phyloP scores from a whole-genome alignment of 805 yeast species.

The Nakazawaea ambrosiae region DNA sequence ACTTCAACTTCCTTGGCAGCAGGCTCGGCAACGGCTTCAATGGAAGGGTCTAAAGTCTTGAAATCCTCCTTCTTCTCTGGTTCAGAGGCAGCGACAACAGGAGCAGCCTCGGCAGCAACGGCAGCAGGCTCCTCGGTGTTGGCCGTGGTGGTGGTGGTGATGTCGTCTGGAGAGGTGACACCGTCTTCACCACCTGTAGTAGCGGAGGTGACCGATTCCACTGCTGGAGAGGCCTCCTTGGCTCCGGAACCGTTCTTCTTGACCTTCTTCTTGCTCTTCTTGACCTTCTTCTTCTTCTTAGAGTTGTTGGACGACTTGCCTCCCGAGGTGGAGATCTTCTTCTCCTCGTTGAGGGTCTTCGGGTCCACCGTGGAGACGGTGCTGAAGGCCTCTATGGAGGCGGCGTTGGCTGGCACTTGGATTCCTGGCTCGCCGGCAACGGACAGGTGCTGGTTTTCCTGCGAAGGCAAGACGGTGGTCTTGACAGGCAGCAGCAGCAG shows the following conservation, averaged over 20 bases:
- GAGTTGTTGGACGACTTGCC: conserved; percentile 10
- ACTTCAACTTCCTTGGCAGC: conserved; percentile 11
- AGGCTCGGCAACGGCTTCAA: conserved; percentile 7
- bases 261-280: conserved; percentile 23
- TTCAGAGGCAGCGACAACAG: conserved; percentile 4
- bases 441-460: conserved; percentile 34
- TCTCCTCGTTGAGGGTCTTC: conserved; percentile 36
- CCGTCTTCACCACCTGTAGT: neutral
- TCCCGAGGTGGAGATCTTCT: conserved; percentile 7
- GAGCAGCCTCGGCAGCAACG: conserved; percentile 14
- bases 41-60: conserved; percentile 15
- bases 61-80: conserved; percentile 11
- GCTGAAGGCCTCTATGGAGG: conserved; percentile 50
- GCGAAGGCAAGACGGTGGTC: conserved; percentile 40
- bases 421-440: conserved; percentile 67
- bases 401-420: conserved; percentile 47
- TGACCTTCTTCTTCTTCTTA: conserved; percentile 22
- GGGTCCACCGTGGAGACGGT: conserved; percentile 39
- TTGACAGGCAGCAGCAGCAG: conserved; percentile 8
- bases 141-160: neutral
- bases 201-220: neutral
- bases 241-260: conserved; percentile 16
- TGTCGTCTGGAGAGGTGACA: neutral
- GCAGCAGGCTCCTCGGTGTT: neutral
- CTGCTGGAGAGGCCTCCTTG: conserved; percentile 12